Evolutionary conservation across 2,329 filamentous ascomycete genomes (phyloP).

Genomic region (Beauveria varroae): DNA sequence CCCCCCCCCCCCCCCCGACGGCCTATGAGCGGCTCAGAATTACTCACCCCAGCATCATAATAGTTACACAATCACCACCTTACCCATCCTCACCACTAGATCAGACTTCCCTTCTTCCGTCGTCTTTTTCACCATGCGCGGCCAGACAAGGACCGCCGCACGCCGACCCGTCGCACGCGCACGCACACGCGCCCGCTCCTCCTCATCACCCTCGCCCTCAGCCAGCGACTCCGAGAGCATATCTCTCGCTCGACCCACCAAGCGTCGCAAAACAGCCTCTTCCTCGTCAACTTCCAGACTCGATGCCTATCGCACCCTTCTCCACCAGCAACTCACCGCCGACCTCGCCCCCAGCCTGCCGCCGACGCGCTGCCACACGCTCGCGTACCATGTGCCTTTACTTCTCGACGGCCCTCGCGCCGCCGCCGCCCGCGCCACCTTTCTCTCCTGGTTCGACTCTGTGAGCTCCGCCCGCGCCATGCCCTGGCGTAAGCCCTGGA

Average conservation of each 20-base stretch:
- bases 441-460: conserved; percentile 46
- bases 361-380: conserved; percentile 24
- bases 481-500: conserved; percentile 54
- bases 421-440: conserved; percentile 23
- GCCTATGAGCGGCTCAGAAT: neutral
- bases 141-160: neutral
- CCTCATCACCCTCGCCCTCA: neutral
- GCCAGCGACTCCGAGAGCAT: neutral
- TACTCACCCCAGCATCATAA: neutral
- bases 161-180: neutral
- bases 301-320: neutral
- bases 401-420: conserved; percentile 34
- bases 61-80: neutral
- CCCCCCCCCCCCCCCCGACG: too few species aligned
- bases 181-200: neutral
- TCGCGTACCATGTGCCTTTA: conserved; percentile 42
- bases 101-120: too few species aligned
- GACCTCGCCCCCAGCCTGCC: neutral
- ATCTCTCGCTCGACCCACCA: neutral
- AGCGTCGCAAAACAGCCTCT: conserved; percentile 8
- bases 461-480: conserved; percentile 41
- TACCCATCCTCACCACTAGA: neutral
- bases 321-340: neutral
- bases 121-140: neutral
- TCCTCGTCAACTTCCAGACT: neutral